Evolutionary conservation across 2,329 filamentous ascomycete species (phyloP).

Genomic region (Thermomyces lanuginosus): DNA sequence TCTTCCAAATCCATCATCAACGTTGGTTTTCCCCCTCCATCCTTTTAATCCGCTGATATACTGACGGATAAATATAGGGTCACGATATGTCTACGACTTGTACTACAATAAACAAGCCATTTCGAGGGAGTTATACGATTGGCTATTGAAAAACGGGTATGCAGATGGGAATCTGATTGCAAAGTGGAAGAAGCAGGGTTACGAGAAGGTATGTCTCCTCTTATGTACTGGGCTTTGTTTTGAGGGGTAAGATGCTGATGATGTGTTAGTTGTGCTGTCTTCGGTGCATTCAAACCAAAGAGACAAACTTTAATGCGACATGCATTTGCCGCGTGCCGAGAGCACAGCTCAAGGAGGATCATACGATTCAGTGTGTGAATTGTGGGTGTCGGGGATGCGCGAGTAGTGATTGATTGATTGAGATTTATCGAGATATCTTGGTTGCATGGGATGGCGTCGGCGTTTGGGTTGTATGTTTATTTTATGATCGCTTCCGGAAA

Average conservation of each 20-base stretch:
- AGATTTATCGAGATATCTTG: conserved; percentile 8
- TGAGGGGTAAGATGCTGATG: not conserved
- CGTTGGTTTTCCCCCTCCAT: conserved; percentile 36
- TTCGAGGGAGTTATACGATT: conserved; percentile 81
- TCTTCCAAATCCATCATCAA: conserved; percentile 94
- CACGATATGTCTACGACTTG: conserved; percentile 87
- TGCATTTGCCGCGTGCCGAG: conserved; percentile 93
- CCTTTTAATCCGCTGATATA: too few relatives aligned
- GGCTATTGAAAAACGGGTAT: conserved; percentile 90
- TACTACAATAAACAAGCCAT: conserved; percentile 98
- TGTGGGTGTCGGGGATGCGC: conserved; percentile 87
- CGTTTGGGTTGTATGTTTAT: not conserved
- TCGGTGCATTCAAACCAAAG: conserved; percentile 96
- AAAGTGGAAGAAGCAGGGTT: conserved; percentile 99
- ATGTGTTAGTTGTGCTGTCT: conserved; percentile 64
- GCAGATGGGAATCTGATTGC: conserved; percentile 90
- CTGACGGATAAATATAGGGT: conserved; percentile 26
- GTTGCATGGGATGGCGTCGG: not conserved
- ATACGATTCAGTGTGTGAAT: conserved; percentile 82
- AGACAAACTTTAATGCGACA: conserved; percentile 96
- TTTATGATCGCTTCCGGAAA: too few relatives aligned
- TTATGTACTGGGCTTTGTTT: not conserved
- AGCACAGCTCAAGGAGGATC: conserved; percentile 74
- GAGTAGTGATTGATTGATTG: conserved; percentile 50
- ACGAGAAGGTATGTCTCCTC: conserved; percentile 60